These are phyloP conservation scores for Penicillium chermesinum DNA, from an alignment of 495 filamentous ascomycete species.

Conservation along the genomic window DNA sequence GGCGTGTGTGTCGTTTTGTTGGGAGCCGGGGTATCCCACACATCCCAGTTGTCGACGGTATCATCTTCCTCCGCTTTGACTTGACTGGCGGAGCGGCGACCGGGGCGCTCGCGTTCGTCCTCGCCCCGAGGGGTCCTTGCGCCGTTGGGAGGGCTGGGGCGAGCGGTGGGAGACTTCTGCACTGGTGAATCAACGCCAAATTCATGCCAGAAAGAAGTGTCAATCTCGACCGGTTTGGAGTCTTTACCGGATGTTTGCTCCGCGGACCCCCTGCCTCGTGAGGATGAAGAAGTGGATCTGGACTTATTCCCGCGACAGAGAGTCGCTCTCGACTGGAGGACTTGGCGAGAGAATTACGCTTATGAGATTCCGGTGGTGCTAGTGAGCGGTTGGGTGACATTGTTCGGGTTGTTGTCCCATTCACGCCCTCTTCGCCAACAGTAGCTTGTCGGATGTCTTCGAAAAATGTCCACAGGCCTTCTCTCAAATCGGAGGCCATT, in stretches of 20 bases:
- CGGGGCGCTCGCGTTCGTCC: conserved; percentile 32
- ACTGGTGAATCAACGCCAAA: conserved; percentile 50
- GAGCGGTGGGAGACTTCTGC: conserved; percentile 40
- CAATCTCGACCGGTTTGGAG: conserved; percentile 42
- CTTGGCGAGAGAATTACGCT: conserved; percentile 30
- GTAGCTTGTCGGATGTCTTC: conserved; percentile 94
- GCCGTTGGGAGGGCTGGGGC: conserved; percentile 23
- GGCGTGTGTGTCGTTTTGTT: conserved; percentile 42
- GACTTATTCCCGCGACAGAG: conserved; percentile 28
- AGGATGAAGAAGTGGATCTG: conserved; percentile 37
- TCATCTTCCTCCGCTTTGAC: conserved; percentile 46
- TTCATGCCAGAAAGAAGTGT: conserved; percentile 49
- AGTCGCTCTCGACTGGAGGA: conserved; percentile 40
- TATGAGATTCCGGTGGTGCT: conserved; percentile 22
- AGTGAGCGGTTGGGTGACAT: conserved; percentile 25
- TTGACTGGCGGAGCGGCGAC: conserved; percentile 23
- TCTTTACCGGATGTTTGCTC: conserved; percentile 44
- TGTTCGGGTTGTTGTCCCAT: conserved; percentile 45
- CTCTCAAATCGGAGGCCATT: conserved; percentile 82
- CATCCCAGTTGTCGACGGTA: conserved; percentile 57
- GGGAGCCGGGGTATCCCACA: conserved; percentile 58
- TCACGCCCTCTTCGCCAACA: conserved; percentile 84
- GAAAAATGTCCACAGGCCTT: conserved; percentile 93
- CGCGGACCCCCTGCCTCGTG: conserved; percentile 27
- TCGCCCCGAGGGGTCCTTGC: conserved; percentile 27